Evolutionary conservation across 176 grass and related monocot genomes (phyloP), one percentile per base, ranked within the genome.

Genomic region (Microstegium vimineum): DNA sequence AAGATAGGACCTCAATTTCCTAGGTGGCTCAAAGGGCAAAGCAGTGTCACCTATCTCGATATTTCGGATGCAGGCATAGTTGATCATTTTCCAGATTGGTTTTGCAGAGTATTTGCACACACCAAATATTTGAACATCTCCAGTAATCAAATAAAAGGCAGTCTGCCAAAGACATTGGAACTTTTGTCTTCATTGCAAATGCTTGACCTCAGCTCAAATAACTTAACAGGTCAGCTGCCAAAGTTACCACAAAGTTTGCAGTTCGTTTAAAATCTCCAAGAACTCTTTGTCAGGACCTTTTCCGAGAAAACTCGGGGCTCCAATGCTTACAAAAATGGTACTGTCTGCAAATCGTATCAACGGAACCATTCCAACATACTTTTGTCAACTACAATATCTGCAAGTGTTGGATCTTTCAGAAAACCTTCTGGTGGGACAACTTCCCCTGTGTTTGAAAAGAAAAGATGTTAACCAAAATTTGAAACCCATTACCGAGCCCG

Each of bases 271-370:
- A 12, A 78, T 87, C 5, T 87, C 85, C 16, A 20, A 46, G 2
- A 87, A 87, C 72, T 79, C 15, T 28, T 60, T 87, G 33, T 81
- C 77, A 27, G 77, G 77, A 30, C 45, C 70, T 15, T 26, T 87
- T 4, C 77, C 60, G 1, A 27, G 1, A 4, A 54, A 59, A 26
- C 11, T 81, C 16, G 59, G 64, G 22, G 26, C 11, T 22, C 20
- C 70, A 61, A 18, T 3, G 12, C 35, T 81, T 37, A 3, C 0
- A 41, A 25, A 11, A 12, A 20, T 87, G 3, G 17, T 69, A 3
- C 20, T 87, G 5, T 28, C 25, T 67, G 35, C 28, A 20, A 81
- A 87, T 35, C 9, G 11, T 34, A 38, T 81, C 11, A 87, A 38
- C 27, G 85, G 85, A n/a, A 76, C 69, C 4, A 76, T 87, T 52